Evolutionary conservation across 2,329 filamentous ascomycete species (phyloP).

Genomic region (Ceratocystis colombiana): DNA sequence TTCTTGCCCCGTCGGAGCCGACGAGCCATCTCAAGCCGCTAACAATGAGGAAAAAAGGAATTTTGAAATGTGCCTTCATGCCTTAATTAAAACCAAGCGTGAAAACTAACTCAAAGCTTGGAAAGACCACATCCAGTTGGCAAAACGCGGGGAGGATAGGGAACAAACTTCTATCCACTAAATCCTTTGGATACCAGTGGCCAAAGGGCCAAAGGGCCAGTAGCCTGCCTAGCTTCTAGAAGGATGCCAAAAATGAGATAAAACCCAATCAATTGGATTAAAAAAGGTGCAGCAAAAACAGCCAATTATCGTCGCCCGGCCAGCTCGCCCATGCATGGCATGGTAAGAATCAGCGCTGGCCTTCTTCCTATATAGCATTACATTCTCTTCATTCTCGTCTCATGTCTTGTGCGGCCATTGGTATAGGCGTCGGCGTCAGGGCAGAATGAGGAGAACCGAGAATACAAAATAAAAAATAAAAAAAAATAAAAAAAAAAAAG

Average conservation of each 20-base stretch:
- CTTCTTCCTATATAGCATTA: no score
- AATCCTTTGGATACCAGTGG: neutral
- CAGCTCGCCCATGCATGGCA: no score
- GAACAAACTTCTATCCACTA: neutral
- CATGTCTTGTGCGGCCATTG: no score
- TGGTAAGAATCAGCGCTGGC: no score
- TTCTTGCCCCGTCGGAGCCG: conserved; percentile 6
- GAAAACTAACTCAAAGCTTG: neutral
- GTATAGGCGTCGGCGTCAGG: no score
- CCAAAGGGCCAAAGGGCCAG: neutral
- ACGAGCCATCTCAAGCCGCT: neutral
- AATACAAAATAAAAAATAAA: no score
- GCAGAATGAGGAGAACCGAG: no score
- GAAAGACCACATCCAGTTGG: neutral
- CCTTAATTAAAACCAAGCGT: no score
- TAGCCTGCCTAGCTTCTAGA: conserved; percentile 5
- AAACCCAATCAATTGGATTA: neutral
- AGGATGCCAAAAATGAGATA: conserved; percentile 1
- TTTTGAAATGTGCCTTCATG: no score
- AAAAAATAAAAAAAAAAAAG: no score
- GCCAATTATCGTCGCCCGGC: neutral
- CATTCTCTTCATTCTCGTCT: no score
- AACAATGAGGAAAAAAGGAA: neutral
- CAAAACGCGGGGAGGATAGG: conserved; percentile 12
- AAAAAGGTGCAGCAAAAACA: neutral